Base-by-base conservation (phyloP, 768 basidiomycete genomes). In the Mrakia gelida region DNA sequence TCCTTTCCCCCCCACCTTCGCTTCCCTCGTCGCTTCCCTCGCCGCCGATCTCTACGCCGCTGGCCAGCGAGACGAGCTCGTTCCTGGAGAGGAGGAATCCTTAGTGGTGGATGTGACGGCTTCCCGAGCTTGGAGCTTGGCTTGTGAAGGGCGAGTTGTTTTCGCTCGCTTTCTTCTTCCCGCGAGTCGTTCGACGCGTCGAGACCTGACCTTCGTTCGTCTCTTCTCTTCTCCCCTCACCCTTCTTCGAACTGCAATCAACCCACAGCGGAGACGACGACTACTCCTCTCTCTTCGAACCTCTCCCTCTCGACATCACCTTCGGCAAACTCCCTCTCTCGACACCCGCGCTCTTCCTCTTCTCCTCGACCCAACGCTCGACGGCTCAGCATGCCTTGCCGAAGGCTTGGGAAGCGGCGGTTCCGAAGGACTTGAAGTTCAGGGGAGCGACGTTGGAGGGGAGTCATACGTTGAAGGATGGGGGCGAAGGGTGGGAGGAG, bases 211-310 rank as follows among this genome's bases (percentile, higher is more conserved):
- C n/a, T 28, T 56, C 10, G n/a, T n/a, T n/a, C n/a, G n/a, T 15
- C 43, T 10, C 5, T 45, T 65, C 38, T 9, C 62, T 38, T 43
- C 68, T 10, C n/a, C 13, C 45, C 62, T 38, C 56, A 26, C 18
- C n/a, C 38, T 59, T 13, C 30, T 10, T 30, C 67, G 26, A 16
- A 4, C 16, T n/a, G n/a, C n/a, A n/a, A n/a, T n/a, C 11, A 3
- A 26, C 3, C 30, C 8, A 9, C 67, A 71, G 77, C 21, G 77
- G 77, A 0, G 73, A 78, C 77, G 77, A 78, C 73, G 77, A 75
- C 68, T 75, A 41, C 49, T 78, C 71, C 73, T 59, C 52, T 30
- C 30, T 30, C 49, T 38, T 68, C 41, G 30, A 34, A 30, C 77
- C 77, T n/a, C 43, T 54, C 28, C 71, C 71, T 15, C 72, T 74